Conservation (phyloP, 371 early-diverging fungal species). For the Chytridiales sp. region DNA sequence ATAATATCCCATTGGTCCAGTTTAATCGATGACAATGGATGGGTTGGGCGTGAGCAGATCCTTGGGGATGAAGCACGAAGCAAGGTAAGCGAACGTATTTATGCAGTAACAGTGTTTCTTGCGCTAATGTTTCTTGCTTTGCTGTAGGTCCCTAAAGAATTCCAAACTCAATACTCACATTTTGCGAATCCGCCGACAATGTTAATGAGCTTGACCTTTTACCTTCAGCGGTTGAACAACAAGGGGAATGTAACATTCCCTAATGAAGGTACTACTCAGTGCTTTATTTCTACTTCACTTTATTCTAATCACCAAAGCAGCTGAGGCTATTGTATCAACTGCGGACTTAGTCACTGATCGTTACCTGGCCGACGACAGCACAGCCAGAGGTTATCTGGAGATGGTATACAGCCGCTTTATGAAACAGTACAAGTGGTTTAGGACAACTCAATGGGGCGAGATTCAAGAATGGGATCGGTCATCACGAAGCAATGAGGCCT, state of each 20-base stretch:
- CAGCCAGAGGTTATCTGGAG: conserved; percentile 57
- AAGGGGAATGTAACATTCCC: too few species aligned
- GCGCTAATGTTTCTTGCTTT: neutral
- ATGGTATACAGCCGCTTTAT: conserved; percentile 68
- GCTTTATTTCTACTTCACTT: too few species aligned
- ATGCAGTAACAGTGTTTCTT: neutral
- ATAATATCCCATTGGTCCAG: conserved; percentile 79
- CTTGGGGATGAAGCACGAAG: conserved; percentile 91
- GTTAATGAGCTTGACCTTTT: conserved; percentile 66
- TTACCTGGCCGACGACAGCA: too few species aligned
- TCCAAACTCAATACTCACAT: conserved; percentile 89
- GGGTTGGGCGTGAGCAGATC: conserved; percentile 95
- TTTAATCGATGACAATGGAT: conserved; percentile 82
- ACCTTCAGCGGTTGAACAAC: conserved; percentile 39
- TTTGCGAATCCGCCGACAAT: conserved; percentile 94
- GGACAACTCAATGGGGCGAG: conserved; percentile 74
- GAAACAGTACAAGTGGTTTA: conserved; percentile 80
- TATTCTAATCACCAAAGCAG: too few species aligned
- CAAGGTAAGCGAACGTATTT: conserved; percentile 48
- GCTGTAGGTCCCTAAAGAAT: conserved; percentile 75
- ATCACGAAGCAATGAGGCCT: conserved; percentile 59
- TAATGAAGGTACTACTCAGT: too few species aligned
- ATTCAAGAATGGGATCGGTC: conserved; percentile 57
- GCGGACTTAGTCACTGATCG: neutral
- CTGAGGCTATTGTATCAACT: neutral